A percentile compares a stretch with the other conserved stretches of the same genome.
Evolutionary conservation across 805 yeast species (phyloP).

Genomic region (Ogataea parapolymorpha): DNA sequence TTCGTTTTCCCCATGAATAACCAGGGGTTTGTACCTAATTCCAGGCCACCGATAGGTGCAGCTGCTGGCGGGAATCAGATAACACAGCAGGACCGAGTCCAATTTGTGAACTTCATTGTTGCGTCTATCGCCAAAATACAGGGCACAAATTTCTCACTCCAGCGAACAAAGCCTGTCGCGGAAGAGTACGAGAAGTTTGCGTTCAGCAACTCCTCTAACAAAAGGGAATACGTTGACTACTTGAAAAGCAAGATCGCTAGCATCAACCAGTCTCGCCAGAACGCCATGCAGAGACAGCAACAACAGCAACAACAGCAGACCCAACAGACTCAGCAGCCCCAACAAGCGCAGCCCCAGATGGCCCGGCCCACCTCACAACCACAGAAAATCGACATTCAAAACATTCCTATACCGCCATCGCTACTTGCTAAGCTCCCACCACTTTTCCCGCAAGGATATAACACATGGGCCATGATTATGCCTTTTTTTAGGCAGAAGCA

Average conservation of each 20-base stretch:
- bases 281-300: slow-evolving; percentile 23
- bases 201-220: slow-evolving; percentile 53
- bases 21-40: slow-evolving; percentile 10
- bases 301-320: slow-evolving; percentile 26
- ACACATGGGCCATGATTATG: slow-evolving; percentile 78
- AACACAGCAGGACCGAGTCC: slow-evolving; percentile 30
- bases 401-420: slow-evolving; percentile 68
- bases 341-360: slow-evolving; percentile 26
- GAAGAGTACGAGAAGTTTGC: slow-evolving; percentile 70
- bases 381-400: slow-evolving; percentile 45
- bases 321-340: slow-evolving; percentile 26
- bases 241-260: slow-evolving; percentile 39
- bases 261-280: slow-evolving; percentile 36
- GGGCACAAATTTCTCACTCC: slow-evolving; percentile 30
- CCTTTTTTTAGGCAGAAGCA: slow-evolving; percentile 54
- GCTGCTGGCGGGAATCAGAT: slow-evolving; percentile 17
- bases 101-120: slow-evolving; percentile 32
- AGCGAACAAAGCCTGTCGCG: slow-evolving; percentile 52
- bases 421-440: slow-evolving; percentile 66
- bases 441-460: slow-evolving; percentile 65
- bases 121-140: slow-evolving; percentile 33
- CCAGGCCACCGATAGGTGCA: slow-evolving; percentile 4
- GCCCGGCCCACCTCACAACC: slow-evolving; percentile 7
- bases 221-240: slow-evolving; percentile 54
- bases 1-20: slow-evolving; percentile 10